Evolutionary conservation across 192 early-diverging fungal species (phyloP).

Genomic region (Coemansia sp.): DNA sequence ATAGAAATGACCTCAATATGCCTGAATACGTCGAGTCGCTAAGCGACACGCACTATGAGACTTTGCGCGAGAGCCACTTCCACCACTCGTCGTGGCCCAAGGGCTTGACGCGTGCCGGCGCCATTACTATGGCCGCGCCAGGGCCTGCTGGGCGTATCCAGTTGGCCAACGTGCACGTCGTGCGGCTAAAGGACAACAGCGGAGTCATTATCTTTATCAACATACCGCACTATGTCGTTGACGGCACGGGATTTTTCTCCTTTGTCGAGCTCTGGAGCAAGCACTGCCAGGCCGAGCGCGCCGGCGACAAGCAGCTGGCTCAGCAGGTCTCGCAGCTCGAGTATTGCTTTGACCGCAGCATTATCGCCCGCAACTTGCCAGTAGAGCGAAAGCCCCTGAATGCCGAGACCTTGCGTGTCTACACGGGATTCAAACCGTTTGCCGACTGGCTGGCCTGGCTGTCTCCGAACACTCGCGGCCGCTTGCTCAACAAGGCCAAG

Average conservation of each 20-base stretch:
- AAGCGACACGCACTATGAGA: constrained; percentile 12
- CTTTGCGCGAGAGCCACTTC: constrained; percentile 23
- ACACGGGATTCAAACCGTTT: constrained; percentile 24
- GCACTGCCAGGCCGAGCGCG: constrained; percentile 15
- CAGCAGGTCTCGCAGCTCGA: not conserved
- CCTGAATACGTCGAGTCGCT: constrained; percentile 42
- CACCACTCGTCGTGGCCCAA: constrained; percentile 45
- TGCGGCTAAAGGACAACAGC: constrained; percentile 31
- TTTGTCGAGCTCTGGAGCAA: constrained; percentile 46
- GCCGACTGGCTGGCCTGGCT: constrained; percentile 51
- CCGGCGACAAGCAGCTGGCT: not conserved
- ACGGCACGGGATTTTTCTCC: constrained; percentile 43
- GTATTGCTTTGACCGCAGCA: constrained; percentile 38
- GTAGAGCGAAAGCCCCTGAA: constrained; percentile 30
- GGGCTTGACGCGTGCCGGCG: constrained; percentile 22
- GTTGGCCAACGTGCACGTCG: constrained; percentile 30
- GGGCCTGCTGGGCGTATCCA: constrained; percentile 15
- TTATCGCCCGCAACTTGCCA: constrained; percentile 34
- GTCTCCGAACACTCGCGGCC: constrained; percentile 35
- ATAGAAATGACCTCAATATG: constrained; percentile 38
- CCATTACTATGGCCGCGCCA: constrained; percentile 28
- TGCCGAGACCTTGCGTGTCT: constrained; percentile 15
- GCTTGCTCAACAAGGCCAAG: constrained; percentile 28
- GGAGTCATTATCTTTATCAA: constrained; percentile 43
- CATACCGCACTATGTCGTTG: constrained; percentile 45